Evolutionary conservation across 768 basidiomycete genomes (phyloP), one percentile per base, ranked within the genome.

Genomic region (Psilocybe cubensis): DNA sequence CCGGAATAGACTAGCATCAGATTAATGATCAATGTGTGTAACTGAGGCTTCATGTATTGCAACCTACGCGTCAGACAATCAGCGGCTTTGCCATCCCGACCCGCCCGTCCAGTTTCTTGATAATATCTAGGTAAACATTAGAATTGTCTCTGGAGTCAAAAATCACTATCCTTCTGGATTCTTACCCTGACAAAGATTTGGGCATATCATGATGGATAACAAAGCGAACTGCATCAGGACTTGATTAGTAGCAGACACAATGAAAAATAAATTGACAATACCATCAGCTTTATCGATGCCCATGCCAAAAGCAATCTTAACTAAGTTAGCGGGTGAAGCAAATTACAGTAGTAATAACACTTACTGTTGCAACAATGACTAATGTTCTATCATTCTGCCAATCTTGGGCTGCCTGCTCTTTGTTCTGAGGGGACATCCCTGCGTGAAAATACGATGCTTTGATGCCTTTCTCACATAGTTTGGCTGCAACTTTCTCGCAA

Each of bases 41-140:
- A 48, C 29, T 59, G 29, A 27, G 46, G 25, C 20, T 5, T 27
- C 6, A 29, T 29, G 3, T 27, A 6, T 21, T 49, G 9, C 12
- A 12, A 74, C 88, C 66, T 69, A 96, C 94, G 94, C 10, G 98
- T 82, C 11, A 97, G 72, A 72, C 97, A 99, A 49, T 90, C 86
- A 0, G 97, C 88, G 1, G 84, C 82, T 63, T 82, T 70, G 4
- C 93, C 94, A 67, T 99, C 97, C 57, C 97, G 84, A 4, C 97
- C 97, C 17, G 96, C 97, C 55, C 97, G 86, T 5, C 97, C 97
- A 0, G 96, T 98, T 75, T 99, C 97, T 75, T 98, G 94, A 66
- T 94, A 95, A 66, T 92, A 92, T 1, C 91, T 92, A 27, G 9
- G 47, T 55, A 45, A 42, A 55, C 33, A 56, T 51, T 57, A 33